Base-by-base conservation (phyloP, 495 filamentous ascomycete genomes). In the Penicillium lividum region DNA sequence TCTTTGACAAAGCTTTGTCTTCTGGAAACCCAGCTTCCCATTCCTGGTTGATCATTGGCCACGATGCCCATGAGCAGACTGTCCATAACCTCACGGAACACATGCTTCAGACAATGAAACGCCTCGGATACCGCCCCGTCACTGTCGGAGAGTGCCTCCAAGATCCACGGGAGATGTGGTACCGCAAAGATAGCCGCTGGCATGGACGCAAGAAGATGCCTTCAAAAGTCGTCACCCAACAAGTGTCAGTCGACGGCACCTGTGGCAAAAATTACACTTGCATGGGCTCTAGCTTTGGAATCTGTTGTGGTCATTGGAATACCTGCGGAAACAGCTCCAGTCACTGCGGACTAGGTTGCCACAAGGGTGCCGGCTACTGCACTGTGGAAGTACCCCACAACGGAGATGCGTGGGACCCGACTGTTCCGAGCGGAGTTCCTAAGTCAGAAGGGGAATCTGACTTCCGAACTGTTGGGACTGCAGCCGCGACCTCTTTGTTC, bases 61-160 rank as follows among this genome's bases (percentile, higher is more conserved):
- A 95, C 67, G 91, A 95, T 64, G 89, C 91, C 38, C 88, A 92
- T 61, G 79, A 86, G 27, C 86, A 92, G 66, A 88, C 84, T 13
- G 90, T 88, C 8, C 83, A 89, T 59, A 91, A 90, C 61, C 79
- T 95, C 60, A 90, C 89, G 0, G 80, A 86, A 51, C 87, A 91
- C 67, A 88, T 92, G 76, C 72, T 95, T 18, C 75, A 82, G 31
- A 79, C 74, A 4, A 74, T 90, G 25, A 71, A 57, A 43, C 61
- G 67, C 2, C 73, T 81, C 13, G 89, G 89, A 0, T 94, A 83
- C 63, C 77, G 74, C 42, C 76, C 82, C 10, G 88, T 91, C 36
- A 92, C 91, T 38, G 82, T 92, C 3, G 90, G 90, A 5, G 82
- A 91, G 58, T 95, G 91, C 68, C 76, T 95, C 0, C 82, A 80